A percentile compares a stretch with the other conserved stretches of the same genome.
Conservation (phyloP, 805 yeast genomes). For the Teunomyces barrocoloradensis region DNA sequence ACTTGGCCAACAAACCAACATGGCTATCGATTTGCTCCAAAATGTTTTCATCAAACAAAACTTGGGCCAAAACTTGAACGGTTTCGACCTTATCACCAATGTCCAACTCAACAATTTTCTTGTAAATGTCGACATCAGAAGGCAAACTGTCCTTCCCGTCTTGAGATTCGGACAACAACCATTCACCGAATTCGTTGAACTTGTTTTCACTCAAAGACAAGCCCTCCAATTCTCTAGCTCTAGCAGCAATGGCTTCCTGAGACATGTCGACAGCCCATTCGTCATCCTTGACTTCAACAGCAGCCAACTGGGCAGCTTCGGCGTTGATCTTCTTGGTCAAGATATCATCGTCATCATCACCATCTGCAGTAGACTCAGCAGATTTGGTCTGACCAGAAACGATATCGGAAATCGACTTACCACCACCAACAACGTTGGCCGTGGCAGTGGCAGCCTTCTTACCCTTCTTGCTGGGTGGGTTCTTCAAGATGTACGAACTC, state of each 20-base stretch:
- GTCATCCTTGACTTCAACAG: constrained; percentile 75
- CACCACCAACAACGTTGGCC: constrained; percentile 87
- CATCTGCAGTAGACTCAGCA: constrained; percentile 28
- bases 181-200: constrained; percentile 82
- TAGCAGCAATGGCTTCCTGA: constrained; percentile 89
- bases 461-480: constrained; percentile 68
- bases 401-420: constrained; percentile 74
- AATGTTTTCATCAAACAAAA: constrained; percentile 76
- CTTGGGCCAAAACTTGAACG: constrained; percentile 89
- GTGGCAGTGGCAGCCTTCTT: constrained; percentile 81
- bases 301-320: constrained; percentile 67
- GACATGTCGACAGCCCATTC: constrained; percentile 98
- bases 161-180: constrained; percentile 60
- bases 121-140: constrained; percentile 86
- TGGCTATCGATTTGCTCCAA: constrained; percentile 71
- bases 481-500: constrained; percentile 82
- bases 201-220: constrained; percentile 47
- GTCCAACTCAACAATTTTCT: constrained; percentile 78
- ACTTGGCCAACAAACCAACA: constrained; percentile 76
- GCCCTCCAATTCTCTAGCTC: constrained; percentile 85
- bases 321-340: constrained; percentile 78
- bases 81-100: constrained; percentile 71
- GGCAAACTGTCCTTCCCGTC: constrained; percentile 63
- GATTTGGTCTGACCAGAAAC: constrained; percentile 49
- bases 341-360: constrained; percentile 65